Percentiles rank a stretch among this genome's conserved stretches.
phyloP scores from a whole-genome alignment of 495 filamentous ascomycete species.

The Podospora pseudoanserina region DNA sequence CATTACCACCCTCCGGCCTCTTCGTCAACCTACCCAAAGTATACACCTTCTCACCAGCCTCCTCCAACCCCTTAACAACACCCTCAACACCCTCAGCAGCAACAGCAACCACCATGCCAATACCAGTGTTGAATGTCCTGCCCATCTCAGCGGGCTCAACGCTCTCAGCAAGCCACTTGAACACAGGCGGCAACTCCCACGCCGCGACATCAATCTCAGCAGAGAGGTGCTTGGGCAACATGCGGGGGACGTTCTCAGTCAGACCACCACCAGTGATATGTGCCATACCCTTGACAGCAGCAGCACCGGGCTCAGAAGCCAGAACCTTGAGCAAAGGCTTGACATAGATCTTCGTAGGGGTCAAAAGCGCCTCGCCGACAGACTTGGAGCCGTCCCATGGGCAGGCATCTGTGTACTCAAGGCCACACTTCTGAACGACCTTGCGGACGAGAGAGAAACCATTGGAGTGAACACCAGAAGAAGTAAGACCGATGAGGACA shows the following conservation, averaged over 20 bases:
- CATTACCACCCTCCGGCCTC: slow-evolving; percentile 52
- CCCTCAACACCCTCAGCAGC: slow-evolving; percentile 51
- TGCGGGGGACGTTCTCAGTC: slow-evolving; percentile 86
- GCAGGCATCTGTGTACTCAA: slow-evolving; percentile 63
- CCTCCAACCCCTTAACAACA: slow-evolving; percentile 52
- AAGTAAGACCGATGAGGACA: slow-evolving; percentile 75
- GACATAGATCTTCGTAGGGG: slow-evolving; percentile 80
- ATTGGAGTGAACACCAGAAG: slow-evolving; percentile 86
- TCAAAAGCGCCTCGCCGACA: slow-evolving; percentile 71
- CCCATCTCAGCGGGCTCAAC: slow-evolving; percentile 77
- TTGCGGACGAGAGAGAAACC: slow-evolving; percentile 91
- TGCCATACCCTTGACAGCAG: slow-evolving; percentile 74
- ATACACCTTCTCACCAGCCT: slow-evolving; percentile 71
- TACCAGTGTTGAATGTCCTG: slow-evolving; percentile 86
- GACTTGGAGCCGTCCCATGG: slow-evolving; percentile 61
- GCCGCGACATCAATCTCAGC: slow-evolving; percentile 69
- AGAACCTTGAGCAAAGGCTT: slow-evolving; percentile 64
- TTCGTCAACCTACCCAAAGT: slow-evolving; percentile 65
- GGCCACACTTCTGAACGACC: slow-evolving; percentile 68
- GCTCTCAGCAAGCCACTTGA: slow-evolving; percentile 75
- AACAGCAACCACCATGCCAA: slow-evolving; percentile 90
- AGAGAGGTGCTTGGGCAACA: slow-evolving; percentile 72
- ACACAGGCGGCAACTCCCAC: slow-evolving; percentile 72
- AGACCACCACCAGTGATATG: slow-evolving; percentile 96
- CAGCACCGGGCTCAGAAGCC: slow-evolving; percentile 24